A percentile compares a stretch with the other conserved stretches of the same genome.
These are phyloP conservation scores for Thalassiosira livingstoniorum DNA, from an alignment of 352 stramenopile species.

Conservation along the genomic window DNA sequence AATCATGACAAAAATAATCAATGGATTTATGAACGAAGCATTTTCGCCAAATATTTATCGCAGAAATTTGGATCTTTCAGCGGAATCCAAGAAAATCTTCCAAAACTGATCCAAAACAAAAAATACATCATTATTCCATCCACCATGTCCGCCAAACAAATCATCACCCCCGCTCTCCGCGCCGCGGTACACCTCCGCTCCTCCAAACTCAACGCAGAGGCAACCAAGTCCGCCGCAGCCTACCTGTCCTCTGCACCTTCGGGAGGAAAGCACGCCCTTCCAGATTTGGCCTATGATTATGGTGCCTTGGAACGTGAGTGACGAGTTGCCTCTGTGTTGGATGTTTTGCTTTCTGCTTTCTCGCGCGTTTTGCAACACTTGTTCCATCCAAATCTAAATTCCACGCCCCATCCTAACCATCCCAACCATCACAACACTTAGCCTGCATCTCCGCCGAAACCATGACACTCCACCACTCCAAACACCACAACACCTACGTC, in stretches of 20 bases:
- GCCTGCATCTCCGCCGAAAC: constrained; percentile 81
- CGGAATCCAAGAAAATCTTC: too few relatives aligned
- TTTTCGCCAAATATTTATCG: too few relatives aligned
- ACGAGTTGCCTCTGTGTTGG: too few relatives aligned
- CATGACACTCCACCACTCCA: constrained; percentile 95
- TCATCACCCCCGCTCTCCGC: constrained; percentile 71
- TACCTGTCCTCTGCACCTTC: constrained; percentile 72
- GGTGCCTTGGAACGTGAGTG: constrained; percentile 68
- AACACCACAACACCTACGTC: constrained; percentile 96
- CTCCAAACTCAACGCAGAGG: constrained; percentile 66
- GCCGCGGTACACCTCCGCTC: constrained; percentile 73
- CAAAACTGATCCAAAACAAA: too few relatives aligned
- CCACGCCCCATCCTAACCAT: not conserved
- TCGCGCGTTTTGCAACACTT: not conserved
- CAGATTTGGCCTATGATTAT: constrained; percentile 84
- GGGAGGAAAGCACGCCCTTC: constrained; percentile 63
- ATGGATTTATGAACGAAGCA: too few relatives aligned
- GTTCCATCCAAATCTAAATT: not conserved
- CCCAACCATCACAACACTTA: too few relatives aligned
- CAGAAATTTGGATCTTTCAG: too few relatives aligned
- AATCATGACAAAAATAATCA: too few relatives aligned
- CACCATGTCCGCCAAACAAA: constrained; percentile 70
- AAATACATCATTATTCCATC: too few relatives aligned
- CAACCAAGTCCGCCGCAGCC: constrained; percentile 63
- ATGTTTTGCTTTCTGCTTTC: too few relatives aligned